phyloP scores from a whole-genome alignment of 73 alveolate species.

The Paramecium sexaurelia region DNA sequence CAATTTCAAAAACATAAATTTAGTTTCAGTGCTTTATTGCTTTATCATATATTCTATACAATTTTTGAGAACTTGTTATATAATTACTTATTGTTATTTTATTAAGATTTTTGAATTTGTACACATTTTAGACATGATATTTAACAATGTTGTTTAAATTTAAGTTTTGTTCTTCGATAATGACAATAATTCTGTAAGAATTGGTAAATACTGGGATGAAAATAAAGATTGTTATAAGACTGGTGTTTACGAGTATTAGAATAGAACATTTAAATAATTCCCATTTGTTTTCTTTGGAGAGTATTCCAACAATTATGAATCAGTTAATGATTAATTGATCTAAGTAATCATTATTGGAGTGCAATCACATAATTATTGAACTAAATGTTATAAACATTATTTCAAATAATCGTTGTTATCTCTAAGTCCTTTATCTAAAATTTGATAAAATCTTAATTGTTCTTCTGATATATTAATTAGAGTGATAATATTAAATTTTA shows the following conservation, averaged over 20 bases:
- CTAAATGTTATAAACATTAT: conserved; percentile 77
- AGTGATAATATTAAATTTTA: conserved; percentile 76
- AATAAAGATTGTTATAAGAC: not conserved
- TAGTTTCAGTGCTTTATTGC: conserved; percentile 63
- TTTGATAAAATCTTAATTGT: conserved; percentile 73
- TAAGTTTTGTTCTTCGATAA: not conserved
- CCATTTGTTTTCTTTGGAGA: conserved; percentile 68
- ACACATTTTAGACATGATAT: conserved; percentile 49
- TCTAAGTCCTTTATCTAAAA: conserved; percentile 77
- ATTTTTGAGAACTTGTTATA: not conserved
- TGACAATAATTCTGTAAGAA: not conserved
- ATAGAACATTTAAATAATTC: conserved; percentile 37
- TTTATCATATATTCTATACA: conserved; percentile 23
- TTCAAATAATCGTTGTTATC: conserved; percentile 81
- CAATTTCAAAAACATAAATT: conserved; percentile 82
- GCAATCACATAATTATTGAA: conserved; percentile 72
- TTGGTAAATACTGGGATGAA: conserved; percentile 38
- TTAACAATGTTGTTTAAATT: not conserved
- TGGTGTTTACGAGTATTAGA: not conserved
- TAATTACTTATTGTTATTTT: conserved; percentile 5
- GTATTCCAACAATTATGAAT: conserved; percentile 66
- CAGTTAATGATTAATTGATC: conserved; percentile 66
- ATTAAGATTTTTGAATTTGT: conserved; percentile 47
- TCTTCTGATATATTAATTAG: conserved; percentile 74
- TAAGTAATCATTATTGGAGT: conserved; percentile 71